These are phyloP conservation scores for Cutaneotrichosporon sp. DNA, from an alignment of 1,284 basidiomycete species.

Conservation along the genomic window DNA sequence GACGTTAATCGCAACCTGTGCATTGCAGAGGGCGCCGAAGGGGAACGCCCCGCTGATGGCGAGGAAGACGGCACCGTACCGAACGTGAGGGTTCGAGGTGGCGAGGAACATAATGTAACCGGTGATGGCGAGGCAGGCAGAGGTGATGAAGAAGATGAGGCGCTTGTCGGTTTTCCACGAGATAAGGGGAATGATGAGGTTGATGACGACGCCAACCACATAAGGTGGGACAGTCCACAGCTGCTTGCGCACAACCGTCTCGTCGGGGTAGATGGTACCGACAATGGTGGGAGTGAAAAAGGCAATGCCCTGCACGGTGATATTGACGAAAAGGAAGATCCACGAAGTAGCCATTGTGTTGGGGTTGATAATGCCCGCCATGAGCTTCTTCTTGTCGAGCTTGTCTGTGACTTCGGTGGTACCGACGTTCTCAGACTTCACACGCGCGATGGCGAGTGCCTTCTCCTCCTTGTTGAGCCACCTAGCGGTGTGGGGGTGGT, in stretches of 20 bases:
- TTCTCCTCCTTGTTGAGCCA: conserved; percentile 26
- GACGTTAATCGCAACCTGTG: conserved; percentile 9
- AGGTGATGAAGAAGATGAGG: conserved; percentile 31
- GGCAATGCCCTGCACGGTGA: conserved; percentile 26
- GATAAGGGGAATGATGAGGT: conserved; percentile 29
- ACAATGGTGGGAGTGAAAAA: conserved; percentile 34
- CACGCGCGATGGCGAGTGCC: conserved; percentile 23
- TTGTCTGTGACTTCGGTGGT: conserved; percentile 17
- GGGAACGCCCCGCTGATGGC: conserved; percentile 12
- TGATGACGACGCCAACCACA: conserved; percentile 33
- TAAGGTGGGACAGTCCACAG: conserved; percentile 44
- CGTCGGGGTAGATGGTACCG: conserved; percentile 27
- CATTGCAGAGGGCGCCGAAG: conserved; percentile 12
- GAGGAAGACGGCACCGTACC: conserved; percentile 17
- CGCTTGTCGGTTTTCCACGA: conserved; percentile 40
- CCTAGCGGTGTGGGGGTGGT: conserved; percentile 23
- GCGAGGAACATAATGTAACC: conserved; percentile 38
- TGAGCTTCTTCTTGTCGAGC: conserved; percentile 7
- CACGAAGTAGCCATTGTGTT: conserved; percentile 29
- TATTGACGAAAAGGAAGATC: conserved; percentile 48
- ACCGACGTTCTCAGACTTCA: conserved; percentile 27
- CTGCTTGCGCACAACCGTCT: conserved; percentile 30
- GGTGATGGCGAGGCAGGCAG: conserved; percentile 31
- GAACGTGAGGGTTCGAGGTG: conserved; percentile 3
- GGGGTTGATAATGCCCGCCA: conserved; percentile 21